phyloP scores from a whole-genome alignment of 2,329 filamentous ascomycete genomes.

The Dactylonectria estremocensis region DNA sequence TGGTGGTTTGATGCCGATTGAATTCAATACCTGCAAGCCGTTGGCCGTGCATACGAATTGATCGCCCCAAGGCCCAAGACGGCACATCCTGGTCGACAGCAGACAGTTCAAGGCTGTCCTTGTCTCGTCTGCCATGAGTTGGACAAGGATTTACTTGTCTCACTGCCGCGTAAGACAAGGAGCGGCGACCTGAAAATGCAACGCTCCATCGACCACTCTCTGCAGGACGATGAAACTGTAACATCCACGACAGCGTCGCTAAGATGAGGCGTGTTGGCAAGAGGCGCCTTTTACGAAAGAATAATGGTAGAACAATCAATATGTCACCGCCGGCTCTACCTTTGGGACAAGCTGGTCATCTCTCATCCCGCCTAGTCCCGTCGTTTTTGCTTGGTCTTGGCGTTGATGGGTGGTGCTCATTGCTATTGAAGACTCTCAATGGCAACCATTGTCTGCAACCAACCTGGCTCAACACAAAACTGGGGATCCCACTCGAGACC shows the following conservation, averaged over 20 bases:
- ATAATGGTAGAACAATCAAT: neutral
- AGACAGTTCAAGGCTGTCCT: slow-evolving; percentile 3
- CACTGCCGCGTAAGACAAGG: slow-evolving; percentile 16
- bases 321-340: neutral
- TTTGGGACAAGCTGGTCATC: neutral
- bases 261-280: neutral
- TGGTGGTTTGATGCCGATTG: neutral
- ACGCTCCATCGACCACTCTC: slow-evolving; percentile 5
- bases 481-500: slow-evolving; percentile 23
- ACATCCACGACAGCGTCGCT: neutral
- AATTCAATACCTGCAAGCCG: neutral
- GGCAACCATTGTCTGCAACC: slow-evolving; percentile 11
- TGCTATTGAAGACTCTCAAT: slow-evolving; percentile 10
- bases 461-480: slow-evolving; percentile 23
- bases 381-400: slow-evolving; percentile 2
- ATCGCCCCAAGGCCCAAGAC: neutral
- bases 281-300: neutral
- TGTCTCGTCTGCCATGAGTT: slow-evolving; percentile 18
- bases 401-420: neutral
- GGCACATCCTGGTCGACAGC: neutral
- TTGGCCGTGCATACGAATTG: slow-evolving; percentile 10
- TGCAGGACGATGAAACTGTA: neutral
- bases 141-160: slow-evolving; percentile 28
- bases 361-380: neutral
- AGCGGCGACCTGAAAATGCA: slow-evolving; percentile 10